Conservation (phyloP, 495 filamentous ascomycete genomes). For the Penicillium fimorum region DNA sequence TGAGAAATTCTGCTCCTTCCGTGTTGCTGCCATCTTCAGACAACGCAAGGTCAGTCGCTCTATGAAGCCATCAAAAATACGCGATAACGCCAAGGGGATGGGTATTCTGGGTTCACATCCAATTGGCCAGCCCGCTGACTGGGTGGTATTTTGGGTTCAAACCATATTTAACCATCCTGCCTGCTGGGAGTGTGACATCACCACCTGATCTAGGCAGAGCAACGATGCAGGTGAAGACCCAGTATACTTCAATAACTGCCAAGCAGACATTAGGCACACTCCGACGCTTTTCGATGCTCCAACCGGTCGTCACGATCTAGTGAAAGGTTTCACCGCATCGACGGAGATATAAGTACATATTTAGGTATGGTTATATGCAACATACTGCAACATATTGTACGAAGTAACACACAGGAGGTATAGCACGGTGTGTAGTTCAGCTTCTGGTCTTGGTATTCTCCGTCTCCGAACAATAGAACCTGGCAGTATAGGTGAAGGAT, state of each 20-base stretch:
- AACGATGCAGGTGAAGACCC: not conserved
- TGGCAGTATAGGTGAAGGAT: not conserved
- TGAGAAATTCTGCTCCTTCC: not conserved
- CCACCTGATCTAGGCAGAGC: not conserved
- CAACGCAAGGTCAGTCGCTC: not conserved
- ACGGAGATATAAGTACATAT: not conserved
- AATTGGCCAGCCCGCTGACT: not conserved
- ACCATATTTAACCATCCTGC: not conserved
- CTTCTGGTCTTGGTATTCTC: not conserved
- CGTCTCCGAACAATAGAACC: not conserved
- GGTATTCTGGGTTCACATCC: not conserved
- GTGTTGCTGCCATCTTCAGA: not conserved
- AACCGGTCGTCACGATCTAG: not conserved
- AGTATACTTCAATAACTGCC: not conserved
- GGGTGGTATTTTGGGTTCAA: not conserved
- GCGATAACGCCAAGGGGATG: not conserved
- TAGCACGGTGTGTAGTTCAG: not conserved
- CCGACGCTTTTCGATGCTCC: not conserved
- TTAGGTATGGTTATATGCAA: not conserved
- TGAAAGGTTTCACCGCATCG: not conserved
- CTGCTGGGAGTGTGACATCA: constrained; percentile 1
- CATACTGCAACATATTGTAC: not conserved
- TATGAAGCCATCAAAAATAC: not conserved
- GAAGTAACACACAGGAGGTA: not conserved
- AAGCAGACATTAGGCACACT: not conserved